Conservation (phyloP, 768 basidiomycete species). For the Psilocybe tampanensis region DNA sequence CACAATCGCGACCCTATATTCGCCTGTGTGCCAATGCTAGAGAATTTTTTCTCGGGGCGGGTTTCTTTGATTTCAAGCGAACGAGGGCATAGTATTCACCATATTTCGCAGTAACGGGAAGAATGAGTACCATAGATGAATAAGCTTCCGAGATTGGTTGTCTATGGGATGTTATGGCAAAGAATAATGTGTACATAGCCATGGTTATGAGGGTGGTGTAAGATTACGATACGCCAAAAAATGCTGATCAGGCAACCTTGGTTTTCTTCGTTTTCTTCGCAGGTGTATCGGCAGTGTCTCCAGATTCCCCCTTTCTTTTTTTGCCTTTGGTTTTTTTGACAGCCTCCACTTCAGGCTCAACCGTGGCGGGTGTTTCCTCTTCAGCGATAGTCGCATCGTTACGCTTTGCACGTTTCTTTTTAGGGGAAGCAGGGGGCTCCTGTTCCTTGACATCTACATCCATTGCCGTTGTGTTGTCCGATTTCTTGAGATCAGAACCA, state of each 20-base stretch:
- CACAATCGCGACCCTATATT: not conserved
- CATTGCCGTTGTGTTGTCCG: slow-evolving; percentile 28
- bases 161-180: not conserved
- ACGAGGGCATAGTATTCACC: too few relatives aligned
- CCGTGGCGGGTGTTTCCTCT: not conserved
- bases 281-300: slow-evolving; percentile 15
- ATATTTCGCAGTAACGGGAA: too few relatives aligned
- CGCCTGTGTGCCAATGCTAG: not conserved
- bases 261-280: slow-evolving; percentile 53
- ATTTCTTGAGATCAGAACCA: slow-evolving; percentile 43
- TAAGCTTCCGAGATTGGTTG: too few relatives aligned
- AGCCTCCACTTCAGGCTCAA: slow-evolving; percentile 1
- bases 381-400: not conserved
- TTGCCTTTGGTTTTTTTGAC: slow-evolving; percentile 38
- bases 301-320: slow-evolving; percentile 43
- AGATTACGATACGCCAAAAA: not conserved
- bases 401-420: slow-evolving; percentile 12
- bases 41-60: too few relatives aligned
- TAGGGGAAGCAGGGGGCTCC: slow-evolving; percentile 7
- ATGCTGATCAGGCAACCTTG: slow-evolving; percentile 28
- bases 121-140: too few relatives aligned
- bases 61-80: too few relatives aligned
- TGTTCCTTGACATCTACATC: slow-evolving; percentile 20
- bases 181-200: not conserved
- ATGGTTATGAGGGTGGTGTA: too few relatives aligned